Evolutionary conservation across 2,329 filamentous ascomycete genomes (phyloP).

Genomic region (Neoarthrinium moseri): DNA sequence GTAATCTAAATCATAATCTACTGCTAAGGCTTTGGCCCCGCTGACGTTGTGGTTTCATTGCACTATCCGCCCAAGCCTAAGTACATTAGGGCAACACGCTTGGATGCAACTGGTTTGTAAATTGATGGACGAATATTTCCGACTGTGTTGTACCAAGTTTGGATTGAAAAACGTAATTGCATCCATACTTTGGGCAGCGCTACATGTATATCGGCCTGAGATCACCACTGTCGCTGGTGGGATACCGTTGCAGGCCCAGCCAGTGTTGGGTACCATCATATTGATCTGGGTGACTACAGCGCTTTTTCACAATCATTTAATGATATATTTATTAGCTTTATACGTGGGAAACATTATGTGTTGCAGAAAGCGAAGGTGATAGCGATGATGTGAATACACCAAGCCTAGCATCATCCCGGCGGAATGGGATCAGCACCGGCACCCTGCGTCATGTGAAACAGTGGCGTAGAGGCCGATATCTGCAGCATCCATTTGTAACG

Average conservation of each 20-base stretch:
- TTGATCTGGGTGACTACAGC: slow-evolving; percentile 67
- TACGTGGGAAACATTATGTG: slow-evolving; percentile 67
- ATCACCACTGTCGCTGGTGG: slow-evolving; percentile 76
- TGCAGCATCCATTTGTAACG: no score
- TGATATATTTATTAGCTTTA: slow-evolving; percentile 62
- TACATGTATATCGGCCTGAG: slow-evolving; percentile 76
- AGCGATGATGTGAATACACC: slow-evolving; percentile 82
- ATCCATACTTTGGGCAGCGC: slow-evolving; percentile 79
- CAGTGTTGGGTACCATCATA: slow-evolving; percentile 73
- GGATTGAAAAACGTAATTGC: slow-evolving; percentile 75
- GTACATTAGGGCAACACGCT: slow-evolving; percentile 72
- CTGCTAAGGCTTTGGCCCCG: no score
- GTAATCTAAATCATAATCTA: no score
- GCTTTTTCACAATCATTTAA: slow-evolving; percentile 67
- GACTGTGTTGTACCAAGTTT: no score
- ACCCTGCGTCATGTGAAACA: no score
- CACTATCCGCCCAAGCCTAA: slow-evolving; percentile 60
- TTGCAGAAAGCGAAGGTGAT: slow-evolving; percentile 63
- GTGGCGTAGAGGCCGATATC: no score
- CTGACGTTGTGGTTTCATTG: no score
- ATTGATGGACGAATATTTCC: no score
- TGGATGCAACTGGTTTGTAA: slow-evolving; percentile 78
- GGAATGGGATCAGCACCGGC: slow-evolving; percentile 54
- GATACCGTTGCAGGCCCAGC: slow-evolving; percentile 74
- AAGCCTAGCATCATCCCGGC: slow-evolving; percentile 75